Evolutionary conservation across 345 rosid genomes (phyloP), one percentile per base, ranked within the genome.

Genomic region (Corymbia maculata): DNA sequence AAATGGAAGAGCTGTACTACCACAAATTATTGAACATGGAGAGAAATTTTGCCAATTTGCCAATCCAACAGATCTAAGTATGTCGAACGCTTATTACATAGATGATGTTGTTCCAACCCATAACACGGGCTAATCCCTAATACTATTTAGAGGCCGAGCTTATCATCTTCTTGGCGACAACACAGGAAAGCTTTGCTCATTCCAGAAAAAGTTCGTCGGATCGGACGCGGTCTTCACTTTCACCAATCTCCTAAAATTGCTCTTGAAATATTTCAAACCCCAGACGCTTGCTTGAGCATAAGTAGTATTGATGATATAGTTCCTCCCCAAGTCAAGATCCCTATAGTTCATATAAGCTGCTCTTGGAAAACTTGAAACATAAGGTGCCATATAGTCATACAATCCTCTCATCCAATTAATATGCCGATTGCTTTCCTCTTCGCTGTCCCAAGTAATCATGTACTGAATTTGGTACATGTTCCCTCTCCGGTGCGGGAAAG

Each of bases 361-460:
- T 75, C 84, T 75, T 75, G 84, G 84, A 75, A 19, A 42, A 19
- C 14, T 44, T 75, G 84, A 75, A 75, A 21, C 84, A 86, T 89
- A 91, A 24, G 89, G 89, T 1, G 88, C 89, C 96, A 92, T 95
- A 90, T 91, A 92, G 51, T 88, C 87, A 59, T 95, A 94, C 8
- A 95, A 90, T 85, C 87, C 89, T 86, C 93, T 92, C 86, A 95
- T 90, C 97, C 97, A 94, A 12, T 90, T 85, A 79, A 94, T 88
- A 52, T 93, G 93, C 88, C 88, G 93, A n/a, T 59, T 89, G 84
- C 14, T 75, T 51, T 85, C 87, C 47, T 32, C 90, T 42, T 75
- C 49, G 19, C 84, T 9, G 8, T 75, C 84, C 84, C 84, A 75
- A 2, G 84, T 42, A 75, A 75, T 49, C 84, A 75, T 75, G 84